Conservation (phyloP, 495 filamentous ascomycete species). For the Filosporella fistucella region DNA sequence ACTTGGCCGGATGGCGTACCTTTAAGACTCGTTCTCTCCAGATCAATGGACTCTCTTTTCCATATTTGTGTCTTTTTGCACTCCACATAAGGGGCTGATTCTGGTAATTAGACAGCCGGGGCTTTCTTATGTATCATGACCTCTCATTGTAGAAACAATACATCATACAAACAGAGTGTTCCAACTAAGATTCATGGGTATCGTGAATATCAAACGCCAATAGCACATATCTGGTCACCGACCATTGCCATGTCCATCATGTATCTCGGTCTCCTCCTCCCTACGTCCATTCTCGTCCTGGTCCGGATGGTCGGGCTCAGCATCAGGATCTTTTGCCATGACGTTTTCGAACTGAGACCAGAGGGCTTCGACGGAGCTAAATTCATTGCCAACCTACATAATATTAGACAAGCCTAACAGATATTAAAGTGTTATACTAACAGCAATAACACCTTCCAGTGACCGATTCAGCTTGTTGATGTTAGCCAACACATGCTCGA, state of each 20-base stretch:
- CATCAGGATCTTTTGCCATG: conserved; percentile 72
- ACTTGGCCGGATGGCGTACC: conserved; percentile 10
- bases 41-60: not conserved
- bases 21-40: conserved; percentile 14
- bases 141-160: conserved; percentile 14
- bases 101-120: conserved; percentile 15
- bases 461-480: conserved; percentile 93
- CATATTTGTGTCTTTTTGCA: conserved; percentile 16
- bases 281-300: conserved; percentile 21
- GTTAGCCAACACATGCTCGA: conserved; percentile 92
- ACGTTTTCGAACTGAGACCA: conserved; percentile 98
- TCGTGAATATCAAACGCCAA: conserved; percentile 22
- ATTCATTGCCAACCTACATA: conserved; percentile 85
- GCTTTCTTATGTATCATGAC: conserved; percentile 26
- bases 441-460: conserved; percentile 87
- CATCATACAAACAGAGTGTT: conserved; percentile 12
- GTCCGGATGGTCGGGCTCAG: conserved; percentile 34
- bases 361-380: conserved; percentile 90
- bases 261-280: conserved; percentile 21
- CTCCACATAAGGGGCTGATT: conserved; percentile 18
- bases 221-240: conserved; percentile 6
- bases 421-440: conserved; percentile 30
- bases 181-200: conserved; percentile 24
- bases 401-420: not conserved
- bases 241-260: conserved; percentile 11